These are phyloP conservation scores for Stemphylium vesicarium DNA, from an alignment of 2,329 filamentous ascomycete species.

Conservation along the genomic window DNA sequence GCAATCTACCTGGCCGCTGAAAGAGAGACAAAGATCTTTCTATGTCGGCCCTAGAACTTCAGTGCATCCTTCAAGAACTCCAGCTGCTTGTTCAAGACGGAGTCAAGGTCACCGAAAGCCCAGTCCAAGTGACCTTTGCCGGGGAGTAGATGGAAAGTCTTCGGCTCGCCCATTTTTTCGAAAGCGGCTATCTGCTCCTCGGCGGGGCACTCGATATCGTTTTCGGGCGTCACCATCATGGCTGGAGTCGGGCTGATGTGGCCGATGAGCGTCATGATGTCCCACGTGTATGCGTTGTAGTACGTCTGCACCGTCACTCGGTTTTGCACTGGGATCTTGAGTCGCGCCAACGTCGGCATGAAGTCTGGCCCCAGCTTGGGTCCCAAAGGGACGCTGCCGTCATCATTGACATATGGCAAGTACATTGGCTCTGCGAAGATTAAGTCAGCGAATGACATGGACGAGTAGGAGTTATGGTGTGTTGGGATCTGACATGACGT, in stretches of 20 bases:
- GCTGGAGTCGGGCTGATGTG: constrained; percentile 14
- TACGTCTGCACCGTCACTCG: constrained; percentile 14
- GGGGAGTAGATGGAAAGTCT: constrained; percentile 2
- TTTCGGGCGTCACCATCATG: constrained; percentile 16
- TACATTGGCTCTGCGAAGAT: constrained; percentile 8
- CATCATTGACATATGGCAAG: constrained; percentile 14
- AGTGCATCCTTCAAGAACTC: constrained; percentile 5
- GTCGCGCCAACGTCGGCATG: constrained; percentile 6
- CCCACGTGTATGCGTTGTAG: constrained; percentile 8
- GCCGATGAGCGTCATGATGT: constrained; percentile 1
- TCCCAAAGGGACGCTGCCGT: constrained; percentile 9
- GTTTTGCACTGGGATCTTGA: constrained; percentile 13
- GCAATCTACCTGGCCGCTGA: too few relatives aligned
- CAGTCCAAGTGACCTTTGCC: constrained; percentile 15
- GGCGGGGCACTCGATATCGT: constrained; percentile 8
- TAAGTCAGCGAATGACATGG: too few relatives aligned
- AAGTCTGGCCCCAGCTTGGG: constrained; percentile 5
- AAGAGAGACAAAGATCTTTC: too few relatives aligned
- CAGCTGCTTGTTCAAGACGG: constrained; percentile 7
- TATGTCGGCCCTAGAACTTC: too few relatives aligned
- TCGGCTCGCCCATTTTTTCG: constrained; percentile 12
- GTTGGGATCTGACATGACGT: too few relatives aligned
- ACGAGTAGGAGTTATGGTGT: too few relatives aligned
- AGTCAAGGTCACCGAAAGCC: constrained; percentile 18
- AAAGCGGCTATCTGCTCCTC: constrained; percentile 8